Percentiles rank a stretch among this genome's conserved stretches.
Evolutionary conservation across 305 asterid species (phyloP).

Genomic region (Solanum chacoense): DNA sequence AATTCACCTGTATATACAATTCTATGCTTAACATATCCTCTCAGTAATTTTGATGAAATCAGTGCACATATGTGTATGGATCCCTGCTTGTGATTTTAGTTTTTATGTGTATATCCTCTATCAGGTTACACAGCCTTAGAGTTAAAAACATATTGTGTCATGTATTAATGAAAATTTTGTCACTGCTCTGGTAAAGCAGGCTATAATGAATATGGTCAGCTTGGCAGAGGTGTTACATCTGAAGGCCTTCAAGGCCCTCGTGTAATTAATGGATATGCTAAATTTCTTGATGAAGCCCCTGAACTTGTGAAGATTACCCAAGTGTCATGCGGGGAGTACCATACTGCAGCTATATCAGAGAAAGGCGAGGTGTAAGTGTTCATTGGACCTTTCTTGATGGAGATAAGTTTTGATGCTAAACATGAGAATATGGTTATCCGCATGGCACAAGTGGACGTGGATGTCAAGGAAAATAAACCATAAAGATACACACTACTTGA

Average conservation of each 20-base stretch:
- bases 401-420: constrained; percentile 26
- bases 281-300: constrained; percentile 91
- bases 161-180: constrained; percentile 43
- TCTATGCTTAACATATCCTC: background rate
- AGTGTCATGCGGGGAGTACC: constrained; percentile 97
- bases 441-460: constrained; percentile 22
- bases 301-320: constrained; percentile 85
- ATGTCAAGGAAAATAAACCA: constrained; percentile 15
- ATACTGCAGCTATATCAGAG: constrained; percentile 82
- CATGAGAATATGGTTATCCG: constrained; percentile 30
- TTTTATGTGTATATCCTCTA: background rate
- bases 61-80: background rate
- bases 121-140: constrained; percentile 6
- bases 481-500: background rate
- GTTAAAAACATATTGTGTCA: constrained; percentile 13
- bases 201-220: constrained; percentile 97
- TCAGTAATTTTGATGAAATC: background rate
- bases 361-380: constrained; percentile 99
- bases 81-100: background rate
- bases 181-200: constrained; percentile 75
- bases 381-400: constrained; percentile 37
- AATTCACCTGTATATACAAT: background rate
- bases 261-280: constrained; percentile 68
- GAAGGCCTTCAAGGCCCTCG: constrained; percentile 98
- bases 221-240: constrained; percentile 94